Conservation (phyloP, 139 green algal genomes). For the Tetradesmus lagerheimii region DNA sequence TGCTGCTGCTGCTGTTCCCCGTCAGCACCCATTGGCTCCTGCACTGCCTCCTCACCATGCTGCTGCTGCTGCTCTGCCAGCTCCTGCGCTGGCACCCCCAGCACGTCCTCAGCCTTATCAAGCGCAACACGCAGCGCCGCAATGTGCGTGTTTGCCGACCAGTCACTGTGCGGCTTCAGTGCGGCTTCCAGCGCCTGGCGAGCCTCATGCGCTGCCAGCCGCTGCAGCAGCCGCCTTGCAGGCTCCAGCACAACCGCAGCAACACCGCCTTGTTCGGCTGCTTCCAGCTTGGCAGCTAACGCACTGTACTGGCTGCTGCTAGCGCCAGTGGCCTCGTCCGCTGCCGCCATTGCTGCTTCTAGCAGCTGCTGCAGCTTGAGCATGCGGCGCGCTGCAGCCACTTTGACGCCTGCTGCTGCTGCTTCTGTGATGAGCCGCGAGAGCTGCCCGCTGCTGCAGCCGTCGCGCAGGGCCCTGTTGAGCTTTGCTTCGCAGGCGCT, state of each 20-base stretch:
- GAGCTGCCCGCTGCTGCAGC: constrained; percentile 49
- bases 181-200: constrained; percentile 61
- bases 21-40: background rate
- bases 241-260: constrained; percentile 40
- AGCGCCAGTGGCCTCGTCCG: background rate
- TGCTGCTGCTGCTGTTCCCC: background rate
- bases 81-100: constrained; percentile 21
- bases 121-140: constrained; percentile 60
- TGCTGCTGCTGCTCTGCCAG: constrained; percentile 35
- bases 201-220: constrained; percentile 56
- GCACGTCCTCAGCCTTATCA: constrained; percentile 63
- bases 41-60: background rate
- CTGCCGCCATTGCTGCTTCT: constrained; percentile 64
- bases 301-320: constrained; percentile 40
- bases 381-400: constrained; percentile 54
- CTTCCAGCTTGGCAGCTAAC: constrained; percentile 61
- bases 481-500: constrained; percentile 74
- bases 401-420: constrained; percentile 74
- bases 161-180: constrained; percentile 59
- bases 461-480: constrained; percentile 60
- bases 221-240: constrained; percentile 46
- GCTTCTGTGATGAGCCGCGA: constrained; percentile 77
- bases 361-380: constrained; percentile 85
- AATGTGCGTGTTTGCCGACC: constrained; percentile 54
- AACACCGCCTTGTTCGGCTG: constrained; percentile 65